A percentile compares a stretch with the other conserved stretches of the same genome.
Evolutionary conservation across 495 filamentous ascomycete genomes (phyloP).

Genomic region (Amniculicola lignicola): DNA sequence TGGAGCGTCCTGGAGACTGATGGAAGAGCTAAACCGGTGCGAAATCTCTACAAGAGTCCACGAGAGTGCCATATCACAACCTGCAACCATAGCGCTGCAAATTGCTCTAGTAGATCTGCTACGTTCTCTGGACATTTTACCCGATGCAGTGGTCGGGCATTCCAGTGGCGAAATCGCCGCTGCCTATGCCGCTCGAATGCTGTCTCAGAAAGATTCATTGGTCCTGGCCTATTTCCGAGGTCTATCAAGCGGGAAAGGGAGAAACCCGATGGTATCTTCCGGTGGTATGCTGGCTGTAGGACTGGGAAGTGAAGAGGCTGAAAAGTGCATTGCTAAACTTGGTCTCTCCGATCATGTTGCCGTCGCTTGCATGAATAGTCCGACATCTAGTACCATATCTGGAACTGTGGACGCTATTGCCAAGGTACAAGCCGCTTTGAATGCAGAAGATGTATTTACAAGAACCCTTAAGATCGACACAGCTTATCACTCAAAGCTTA

Average conservation of each 20-base stretch:
- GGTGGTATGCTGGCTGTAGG: slow-evolving; percentile 15
- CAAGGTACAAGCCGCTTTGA: background rate
- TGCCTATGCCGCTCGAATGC: background rate
- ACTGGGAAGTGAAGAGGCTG: background rate
- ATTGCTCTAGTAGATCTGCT: slow-evolving; percentile 43
- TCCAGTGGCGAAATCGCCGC: slow-evolving; percentile 30
- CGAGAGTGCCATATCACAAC: slow-evolving; percentile 33
- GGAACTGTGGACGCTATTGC: slow-evolving; percentile 1
- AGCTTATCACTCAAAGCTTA: slow-evolving; percentile 44
- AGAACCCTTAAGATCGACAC: slow-evolving; percentile 34
- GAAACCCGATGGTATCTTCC: background rate
- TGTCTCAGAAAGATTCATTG: background rate
- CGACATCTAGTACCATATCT: slow-evolving; percentile 2
- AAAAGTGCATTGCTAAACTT: background rate
- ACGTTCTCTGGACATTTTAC: background rate
- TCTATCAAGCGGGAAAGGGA: background rate
- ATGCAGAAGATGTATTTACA: slow-evolving; percentile 22
- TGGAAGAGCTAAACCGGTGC: background rate
- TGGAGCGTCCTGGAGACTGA: background rate
- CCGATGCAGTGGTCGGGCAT: slow-evolving; percentile 14
- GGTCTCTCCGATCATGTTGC: background rate
- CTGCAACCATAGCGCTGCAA: slow-evolving; percentile 47
- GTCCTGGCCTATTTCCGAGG: slow-evolving; percentile 1
- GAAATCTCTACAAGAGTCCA: background rate
- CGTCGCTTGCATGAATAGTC: slow-evolving; percentile 14